A percentile compares a stretch with the other conserved stretches of the same genome.
Conservation (phyloP, 1,139 yeast genomes). For the Diutina rugosa region DNA sequence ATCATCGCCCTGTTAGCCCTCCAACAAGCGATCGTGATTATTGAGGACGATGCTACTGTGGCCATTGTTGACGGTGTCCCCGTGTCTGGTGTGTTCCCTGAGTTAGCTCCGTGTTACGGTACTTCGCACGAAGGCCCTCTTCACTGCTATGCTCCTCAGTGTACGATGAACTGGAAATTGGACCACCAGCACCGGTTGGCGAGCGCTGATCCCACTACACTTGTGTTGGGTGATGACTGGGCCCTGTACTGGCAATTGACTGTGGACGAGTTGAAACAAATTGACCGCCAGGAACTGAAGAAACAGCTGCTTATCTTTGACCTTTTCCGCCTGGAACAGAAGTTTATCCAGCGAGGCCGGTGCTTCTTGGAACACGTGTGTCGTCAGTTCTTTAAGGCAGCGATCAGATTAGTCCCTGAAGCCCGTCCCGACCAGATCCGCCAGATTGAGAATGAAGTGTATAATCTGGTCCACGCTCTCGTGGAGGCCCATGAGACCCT, state of each 20-base stretch:
- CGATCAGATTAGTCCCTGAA: conserved; percentile 28
- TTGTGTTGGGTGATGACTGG: conserved; percentile 48
- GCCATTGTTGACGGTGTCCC: neutral
- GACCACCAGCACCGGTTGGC: conserved; percentile 24
- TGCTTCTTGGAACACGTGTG: conserved; percentile 44
- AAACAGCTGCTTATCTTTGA: conserved; percentile 73
- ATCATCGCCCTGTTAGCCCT: conserved; percentile 32
- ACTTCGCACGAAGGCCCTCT: conserved; percentile 4
- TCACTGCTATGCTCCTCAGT: conserved; percentile 26
- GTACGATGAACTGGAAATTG: conserved; percentile 22
- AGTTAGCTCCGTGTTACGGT: neutral
- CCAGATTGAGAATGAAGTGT: conserved; percentile 47
- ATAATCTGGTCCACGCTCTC: conserved; percentile 49
- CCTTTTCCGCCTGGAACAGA: conserved; percentile 59
- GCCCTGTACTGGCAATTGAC: conserved; percentile 62
- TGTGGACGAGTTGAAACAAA: conserved; percentile 39
- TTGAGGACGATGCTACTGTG: neutral
- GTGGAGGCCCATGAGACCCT: conserved; percentile 43
- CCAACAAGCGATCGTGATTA: neutral
- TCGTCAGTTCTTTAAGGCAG: conserved; percentile 33
- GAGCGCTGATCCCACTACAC: conserved; percentile 22
- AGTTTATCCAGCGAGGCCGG: conserved; percentile 57
- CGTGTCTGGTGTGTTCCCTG: neutral
- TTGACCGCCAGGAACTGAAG: conserved; percentile 44
- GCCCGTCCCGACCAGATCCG: conserved; percentile 19